Percentiles rank a stretch among this genome's conserved stretches.
Evolutionary conservation across 805 yeast species (phyloP).

Genomic region (Ogataea ramenticola): DNA sequence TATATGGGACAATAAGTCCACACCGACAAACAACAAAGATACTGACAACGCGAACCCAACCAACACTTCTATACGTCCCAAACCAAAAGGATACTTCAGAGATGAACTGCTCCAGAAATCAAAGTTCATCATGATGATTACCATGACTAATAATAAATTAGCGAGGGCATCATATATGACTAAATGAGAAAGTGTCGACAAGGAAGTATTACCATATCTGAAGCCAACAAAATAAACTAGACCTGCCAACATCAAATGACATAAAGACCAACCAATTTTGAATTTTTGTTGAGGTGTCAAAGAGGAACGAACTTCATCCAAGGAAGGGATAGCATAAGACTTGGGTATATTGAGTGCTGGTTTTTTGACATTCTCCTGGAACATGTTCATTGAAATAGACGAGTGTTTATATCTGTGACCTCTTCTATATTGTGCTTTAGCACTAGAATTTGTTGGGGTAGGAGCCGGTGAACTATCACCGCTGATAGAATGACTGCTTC

Average conservation of each 20-base stretch:
- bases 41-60: conserved; percentile 84
- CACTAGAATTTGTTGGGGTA: conserved; percentile 7
- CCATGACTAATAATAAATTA: conserved; percentile 58
- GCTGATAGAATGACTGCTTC: conserved; percentile 9
- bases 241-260: conserved; percentile 51
- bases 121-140: conserved; percentile 81
- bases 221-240: conserved; percentile 56
- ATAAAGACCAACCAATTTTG: conserved; percentile 49
- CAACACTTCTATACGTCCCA: conserved; percentile 84
- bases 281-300: conserved; percentile 50
- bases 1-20: conserved; percentile 82
- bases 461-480: neutral
- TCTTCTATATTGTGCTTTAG: conserved; percentile 66
- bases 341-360: conserved; percentile 58
- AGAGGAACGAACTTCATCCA: conserved; percentile 54
- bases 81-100: conserved; percentile 82
- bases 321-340: conserved; percentile 66
- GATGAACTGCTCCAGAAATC: conserved; percentile 86
- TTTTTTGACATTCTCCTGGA: conserved; percentile 59
- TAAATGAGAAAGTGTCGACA: conserved; percentile 79
- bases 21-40: conserved; percentile 82
- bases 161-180: conserved; percentile 83
- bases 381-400: conserved; percentile 90
- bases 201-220: conserved; percentile 45
- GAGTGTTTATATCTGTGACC: conserved; percentile 97